Evolutionary conservation across 352 stramenopile species (phyloP).

Genomic region (Phytopythium helicoides): DNA sequence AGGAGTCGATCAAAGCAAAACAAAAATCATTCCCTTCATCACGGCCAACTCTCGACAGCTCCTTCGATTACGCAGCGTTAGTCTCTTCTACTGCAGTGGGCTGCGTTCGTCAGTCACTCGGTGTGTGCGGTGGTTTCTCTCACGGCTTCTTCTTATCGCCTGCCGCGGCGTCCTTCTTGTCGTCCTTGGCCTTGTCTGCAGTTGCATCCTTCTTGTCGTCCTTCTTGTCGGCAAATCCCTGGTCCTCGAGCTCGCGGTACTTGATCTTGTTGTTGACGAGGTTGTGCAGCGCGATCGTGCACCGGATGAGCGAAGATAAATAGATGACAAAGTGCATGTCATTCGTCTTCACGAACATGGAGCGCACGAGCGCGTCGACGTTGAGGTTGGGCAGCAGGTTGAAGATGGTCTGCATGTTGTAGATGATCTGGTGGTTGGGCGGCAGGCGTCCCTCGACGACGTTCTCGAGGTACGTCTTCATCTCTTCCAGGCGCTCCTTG

Average conservation of each 20-base stretch:
- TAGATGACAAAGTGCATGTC: constrained; percentile 99
- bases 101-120: not conserved
- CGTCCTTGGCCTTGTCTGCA: constrained; percentile 41
- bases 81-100: not conserved
- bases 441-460: constrained; percentile 79
- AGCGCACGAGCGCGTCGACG: constrained; percentile 94
- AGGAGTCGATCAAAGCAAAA: no score
- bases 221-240: constrained; percentile 70
- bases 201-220: constrained; percentile 54
- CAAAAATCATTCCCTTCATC: not conserved
- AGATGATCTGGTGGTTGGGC: constrained; percentile 94
- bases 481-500: constrained; percentile 95
- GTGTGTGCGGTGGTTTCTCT: not conserved
- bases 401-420: constrained; percentile 99
- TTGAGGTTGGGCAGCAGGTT: constrained; percentile 99
- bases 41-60: not conserved
- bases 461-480: constrained; percentile 97
- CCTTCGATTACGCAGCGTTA: not conserved
- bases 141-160: constrained; percentile 9
- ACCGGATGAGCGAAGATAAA: constrained; percentile 96
- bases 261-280: constrained; percentile 99
- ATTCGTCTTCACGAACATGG: constrained; percentile 99
- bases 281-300: constrained; percentile 98
- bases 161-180: constrained; percentile 49
- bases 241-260: constrained; percentile 90